Evolutionary conservation across 2,329 filamentous ascomycete genomes (phyloP).

Genomic region (Penicillium vulpinum): DNA sequence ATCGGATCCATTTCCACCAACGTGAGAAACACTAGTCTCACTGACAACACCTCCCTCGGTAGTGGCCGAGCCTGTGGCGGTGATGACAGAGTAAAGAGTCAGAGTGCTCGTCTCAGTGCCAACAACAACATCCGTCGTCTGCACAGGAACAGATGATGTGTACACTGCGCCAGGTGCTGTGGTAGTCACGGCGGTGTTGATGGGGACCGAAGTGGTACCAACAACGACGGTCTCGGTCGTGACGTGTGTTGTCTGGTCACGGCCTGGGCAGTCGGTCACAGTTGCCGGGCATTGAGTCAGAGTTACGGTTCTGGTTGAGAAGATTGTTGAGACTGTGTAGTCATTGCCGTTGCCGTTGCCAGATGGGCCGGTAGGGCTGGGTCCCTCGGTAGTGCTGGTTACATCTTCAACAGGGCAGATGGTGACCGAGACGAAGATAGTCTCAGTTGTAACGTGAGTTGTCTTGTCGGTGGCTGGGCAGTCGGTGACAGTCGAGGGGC

Average conservation of each 20-base stretch:
- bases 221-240: constrained; percentile 23
- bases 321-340: constrained; percentile 13
- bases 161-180: background rate
- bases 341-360: background rate
- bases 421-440: constrained; percentile 22
- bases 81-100: background rate
- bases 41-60: background rate
- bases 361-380: background rate
- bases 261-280: constrained; percentile 18
- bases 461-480: constrained; percentile 22
- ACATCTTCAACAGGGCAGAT: constrained; percentile 19
- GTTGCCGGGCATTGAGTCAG: constrained; percentile 18
- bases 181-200: background rate
- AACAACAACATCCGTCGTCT: background rate
- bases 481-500: constrained; percentile 25
- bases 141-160: background rate
- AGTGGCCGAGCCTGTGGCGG: background rate
- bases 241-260: constrained; percentile 13
- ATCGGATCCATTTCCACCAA: background rate
- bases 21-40: background rate
- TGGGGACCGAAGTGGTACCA: constrained; percentile 11
- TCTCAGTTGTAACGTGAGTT: constrained; percentile 20
- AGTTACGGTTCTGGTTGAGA: constrained; percentile 13
- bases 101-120: background rate
- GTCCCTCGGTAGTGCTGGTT: background rate